These are phyloP conservation scores for Colletotrichum sp. DNA, from an alignment of 2,329 filamentous ascomycete species.

Conservation along the genomic window DNA sequence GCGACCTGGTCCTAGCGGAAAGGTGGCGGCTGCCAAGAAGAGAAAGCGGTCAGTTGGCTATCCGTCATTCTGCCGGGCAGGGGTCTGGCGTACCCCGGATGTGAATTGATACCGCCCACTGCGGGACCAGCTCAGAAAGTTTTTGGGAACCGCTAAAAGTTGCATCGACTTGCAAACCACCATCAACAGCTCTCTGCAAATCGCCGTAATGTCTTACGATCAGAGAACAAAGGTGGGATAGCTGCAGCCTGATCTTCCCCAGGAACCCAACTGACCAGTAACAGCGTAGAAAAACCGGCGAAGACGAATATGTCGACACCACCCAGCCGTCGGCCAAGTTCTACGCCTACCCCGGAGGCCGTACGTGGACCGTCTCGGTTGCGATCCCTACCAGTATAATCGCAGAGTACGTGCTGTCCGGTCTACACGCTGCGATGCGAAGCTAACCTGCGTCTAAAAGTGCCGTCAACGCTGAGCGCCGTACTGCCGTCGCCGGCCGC, in stretches of 20 bases:
- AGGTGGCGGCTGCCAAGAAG: background rate
- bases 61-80: constrained; percentile 27
- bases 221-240: constrained; percentile 23
- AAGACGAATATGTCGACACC: constrained; percentile 46
- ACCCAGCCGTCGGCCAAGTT: constrained; percentile 72
- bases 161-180: background rate
- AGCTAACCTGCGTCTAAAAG: constrained; percentile 42
- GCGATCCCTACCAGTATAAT: constrained; percentile 82
- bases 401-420: constrained; percentile 61
- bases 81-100: constrained; percentile 11
- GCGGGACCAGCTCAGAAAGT: constrained; percentile 7
- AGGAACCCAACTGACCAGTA: background rate
- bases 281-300: constrained; percentile 57
- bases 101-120: background rate
- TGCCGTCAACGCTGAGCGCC: constrained; percentile 75
- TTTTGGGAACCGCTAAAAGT: constrained; percentile 9
- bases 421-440: fast-evolving
- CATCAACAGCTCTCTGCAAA: background rate
- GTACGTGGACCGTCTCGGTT: constrained; percentile 77
- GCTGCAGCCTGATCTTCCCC: fast-evolving
- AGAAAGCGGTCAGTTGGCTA: constrained; percentile 26
- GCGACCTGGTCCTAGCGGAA: constrained; percentile 12
- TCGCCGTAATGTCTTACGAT: constrained; percentile 13
- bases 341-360: constrained; percentile 63
- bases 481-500: constrained; percentile 74